Evolutionary conservation across 257 asterid genomes (phyloP), one percentile per base, ranked within the genome.

Genomic region (Solanum stenotomum): DNA sequence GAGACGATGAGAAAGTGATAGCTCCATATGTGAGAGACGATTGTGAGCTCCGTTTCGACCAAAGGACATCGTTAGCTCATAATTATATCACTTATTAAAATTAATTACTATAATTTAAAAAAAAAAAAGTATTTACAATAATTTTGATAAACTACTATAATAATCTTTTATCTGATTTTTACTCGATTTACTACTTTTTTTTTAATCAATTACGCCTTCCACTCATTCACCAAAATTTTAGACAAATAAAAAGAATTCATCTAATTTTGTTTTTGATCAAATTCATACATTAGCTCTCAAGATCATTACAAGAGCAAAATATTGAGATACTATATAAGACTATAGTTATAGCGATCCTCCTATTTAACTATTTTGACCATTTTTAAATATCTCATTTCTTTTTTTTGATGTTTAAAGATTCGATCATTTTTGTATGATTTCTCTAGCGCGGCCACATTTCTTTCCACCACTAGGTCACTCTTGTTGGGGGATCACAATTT

Each of bases 21-120:
- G 93, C 91, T 90, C 98, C 99, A 95, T 95, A 5, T 34, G 84
- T 2, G 83, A 81, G 20, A 42, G 3, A 44, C 16, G 85, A 79
- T 81, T 46, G 38, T 27, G 85, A 79, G 38, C 65, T 44, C 20
- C 67, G 25, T 56, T 25, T 42, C 16, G 68, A 61, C 68, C 68
- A 61, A 59, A 61, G 27, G 27, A 6, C 65, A 56, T 56, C 0
- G 65, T 56, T 56, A 18, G 65, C 65, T 18, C 67, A 56, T 56
- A 20, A 56, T 20, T 56, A 56, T 56, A 8, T 20, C 25, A 56
- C 65, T 56, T 56, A 20, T 1, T 56, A 56, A 56, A 56, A 56
- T 20, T 56, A 56, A 56, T 56, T 20, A 20, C 25, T 56, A 56
- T 56, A 52, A 16, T 18, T 56, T 0, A 3, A 40, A 49, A 49